Evolutionary conservation across 768 basidiomycete genomes (phyloP).

Genomic region (Hemileccinum rubropunctum): DNA sequence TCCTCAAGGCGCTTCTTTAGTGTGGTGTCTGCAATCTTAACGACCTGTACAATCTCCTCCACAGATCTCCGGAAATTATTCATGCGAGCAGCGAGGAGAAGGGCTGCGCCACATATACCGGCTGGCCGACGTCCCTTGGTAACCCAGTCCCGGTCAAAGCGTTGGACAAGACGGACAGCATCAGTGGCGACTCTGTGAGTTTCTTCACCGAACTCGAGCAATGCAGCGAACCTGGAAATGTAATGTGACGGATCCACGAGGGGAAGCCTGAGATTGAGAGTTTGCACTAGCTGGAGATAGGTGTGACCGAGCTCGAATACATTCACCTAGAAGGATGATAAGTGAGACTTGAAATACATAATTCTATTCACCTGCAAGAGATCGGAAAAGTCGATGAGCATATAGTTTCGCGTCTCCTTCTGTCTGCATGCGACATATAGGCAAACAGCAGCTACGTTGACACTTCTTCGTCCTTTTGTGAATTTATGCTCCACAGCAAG

Average conservation of each 20-base stretch:
- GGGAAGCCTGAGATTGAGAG: constrained; percentile 79
- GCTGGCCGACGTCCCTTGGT: constrained; percentile 92
- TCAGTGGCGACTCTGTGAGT: constrained; percentile 90
- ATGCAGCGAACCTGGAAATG: constrained; percentile 90
- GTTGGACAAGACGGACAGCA: constrained; percentile 87
- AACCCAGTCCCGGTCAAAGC: constrained; percentile 98
- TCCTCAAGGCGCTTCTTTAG: constrained; percentile 91
- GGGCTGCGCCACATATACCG: constrained; percentile 94
- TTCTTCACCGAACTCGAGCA: constrained; percentile 95
- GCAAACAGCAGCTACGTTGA: constrained; percentile 95
- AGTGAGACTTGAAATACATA: neutral
- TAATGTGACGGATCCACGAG: constrained; percentile 96
- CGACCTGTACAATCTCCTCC: constrained; percentile 97
- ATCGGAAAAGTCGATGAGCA: constrained; percentile 99
- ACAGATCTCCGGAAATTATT: constrained; percentile 93
- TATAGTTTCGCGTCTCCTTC: constrained; percentile 87
- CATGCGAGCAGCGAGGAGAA: constrained; percentile 96
- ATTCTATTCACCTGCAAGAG: constrained; percentile 65
- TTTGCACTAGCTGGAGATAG: constrained; percentile 91
- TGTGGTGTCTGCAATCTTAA: constrained; percentile 97
- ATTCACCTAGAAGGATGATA: constrained; percentile 63
- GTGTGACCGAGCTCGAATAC: constrained; percentile 97
- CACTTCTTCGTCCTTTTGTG: constrained; percentile 86
- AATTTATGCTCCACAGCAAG: constrained; percentile 94
- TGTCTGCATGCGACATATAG: constrained; percentile 92